A percentile compares a stretch with the other conserved stretches of the same genome.
These are phyloP conservation scores for Sphagnum fallax DNA, from an alignment of 228 moss, liverwort and hornwort genomes.

Conservation along the genomic window DNA sequence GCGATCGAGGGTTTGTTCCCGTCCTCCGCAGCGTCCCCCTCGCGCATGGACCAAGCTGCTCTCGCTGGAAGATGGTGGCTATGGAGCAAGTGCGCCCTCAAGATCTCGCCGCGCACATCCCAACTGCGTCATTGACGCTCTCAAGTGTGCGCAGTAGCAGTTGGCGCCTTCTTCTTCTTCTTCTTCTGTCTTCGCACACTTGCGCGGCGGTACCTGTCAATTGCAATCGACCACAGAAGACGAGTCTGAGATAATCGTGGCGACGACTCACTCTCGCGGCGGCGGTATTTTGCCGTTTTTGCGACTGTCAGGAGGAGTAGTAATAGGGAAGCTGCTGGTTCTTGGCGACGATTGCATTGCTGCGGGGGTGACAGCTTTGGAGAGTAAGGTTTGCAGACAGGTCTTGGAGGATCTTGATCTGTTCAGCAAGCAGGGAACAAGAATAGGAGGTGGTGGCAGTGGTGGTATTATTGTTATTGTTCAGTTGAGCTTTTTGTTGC, in stretches of 20 bases:
- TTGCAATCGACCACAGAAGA: constrained; percentile 30
- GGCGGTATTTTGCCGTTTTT: constrained; percentile 61
- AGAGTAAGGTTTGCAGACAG: constrained; percentile 47
- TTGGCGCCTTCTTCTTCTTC: constrained; percentile 35
- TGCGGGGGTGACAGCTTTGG: constrained; percentile 62
- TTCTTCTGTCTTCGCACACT: constrained; percentile 37
- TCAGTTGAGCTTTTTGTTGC: constrained; percentile 52
- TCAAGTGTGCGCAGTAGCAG: constrained; percentile 66
- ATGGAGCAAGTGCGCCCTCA: constrained; percentile 57
- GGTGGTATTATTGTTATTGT: constrained; percentile 21
- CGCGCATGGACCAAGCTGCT: constrained; percentile 46
- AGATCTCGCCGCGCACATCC: constrained; percentile 30
- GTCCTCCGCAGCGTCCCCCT: too few species aligned
- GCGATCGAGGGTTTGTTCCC: not conserved
- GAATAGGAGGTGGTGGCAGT: too few species aligned
- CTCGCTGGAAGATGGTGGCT: constrained; percentile 43
- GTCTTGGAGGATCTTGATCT: constrained; percentile 65
- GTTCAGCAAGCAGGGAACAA: constrained; percentile 31
- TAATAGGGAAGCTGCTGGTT: constrained; percentile 49
- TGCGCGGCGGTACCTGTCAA: constrained; percentile 44
- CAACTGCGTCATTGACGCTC: constrained; percentile 53
- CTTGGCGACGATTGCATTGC: constrained; percentile 72
- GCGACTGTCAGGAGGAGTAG: constrained; percentile 19
- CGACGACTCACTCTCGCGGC: constrained; percentile 11
- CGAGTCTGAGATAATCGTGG: too few species aligned